These are phyloP conservation scores for Thelonectria blattea DNA, from an alignment of 2,329 filamentous ascomycete genomes.

Conservation along the genomic window DNA sequence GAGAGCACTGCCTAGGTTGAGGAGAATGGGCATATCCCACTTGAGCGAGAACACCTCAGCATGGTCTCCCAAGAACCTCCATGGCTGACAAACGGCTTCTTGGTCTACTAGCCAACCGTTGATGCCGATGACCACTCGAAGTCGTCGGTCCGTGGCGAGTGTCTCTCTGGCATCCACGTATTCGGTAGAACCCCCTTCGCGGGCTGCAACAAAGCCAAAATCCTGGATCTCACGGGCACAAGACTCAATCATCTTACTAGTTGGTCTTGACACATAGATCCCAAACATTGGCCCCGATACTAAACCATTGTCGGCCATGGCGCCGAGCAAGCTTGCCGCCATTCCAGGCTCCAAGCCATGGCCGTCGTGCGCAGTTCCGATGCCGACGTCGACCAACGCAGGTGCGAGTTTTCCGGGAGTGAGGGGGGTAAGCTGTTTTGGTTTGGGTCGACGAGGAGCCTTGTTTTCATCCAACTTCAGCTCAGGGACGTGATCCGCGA, in stretches of 20 bases:
- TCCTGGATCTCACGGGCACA: slow-evolving; percentile 87
- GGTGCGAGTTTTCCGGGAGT: slow-evolving; percentile 73
- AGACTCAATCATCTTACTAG: slow-evolving; percentile 84
- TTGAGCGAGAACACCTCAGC: slow-evolving; percentile 82
- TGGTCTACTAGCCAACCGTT: slow-evolving; percentile 80
- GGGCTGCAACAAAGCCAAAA: slow-evolving; percentile 82
- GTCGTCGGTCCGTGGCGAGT: slow-evolving; percentile 64
- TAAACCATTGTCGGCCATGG: slow-evolving; percentile 78
- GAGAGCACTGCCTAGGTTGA: slow-evolving; percentile 79
- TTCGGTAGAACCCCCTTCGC: slow-evolving; percentile 50
- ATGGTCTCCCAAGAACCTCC: slow-evolving; percentile 75
- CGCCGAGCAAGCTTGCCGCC: slow-evolving; percentile 79
- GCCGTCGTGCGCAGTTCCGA: slow-evolving; percentile 81
- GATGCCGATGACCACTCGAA: slow-evolving; percentile 84
- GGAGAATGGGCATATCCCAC: slow-evolving; percentile 80
- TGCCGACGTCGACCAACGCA: slow-evolving; percentile 76
- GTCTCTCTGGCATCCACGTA: slow-evolving; percentile 58
- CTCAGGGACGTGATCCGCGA: slow-evolving; percentile 39
- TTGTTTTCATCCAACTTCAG: slow-evolving; percentile 65
- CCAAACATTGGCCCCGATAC: slow-evolving; percentile 87
- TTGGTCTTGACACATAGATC: slow-evolving; percentile 85
- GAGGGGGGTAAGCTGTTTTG: slow-evolving; percentile 52
- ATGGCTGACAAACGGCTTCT: slow-evolving; percentile 73
- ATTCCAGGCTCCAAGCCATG: slow-evolving; percentile 75
- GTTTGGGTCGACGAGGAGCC: slow-evolving; percentile 72